Conservation (phyloP, 257 asterid species). For the Solanum tarijense region DNA sequence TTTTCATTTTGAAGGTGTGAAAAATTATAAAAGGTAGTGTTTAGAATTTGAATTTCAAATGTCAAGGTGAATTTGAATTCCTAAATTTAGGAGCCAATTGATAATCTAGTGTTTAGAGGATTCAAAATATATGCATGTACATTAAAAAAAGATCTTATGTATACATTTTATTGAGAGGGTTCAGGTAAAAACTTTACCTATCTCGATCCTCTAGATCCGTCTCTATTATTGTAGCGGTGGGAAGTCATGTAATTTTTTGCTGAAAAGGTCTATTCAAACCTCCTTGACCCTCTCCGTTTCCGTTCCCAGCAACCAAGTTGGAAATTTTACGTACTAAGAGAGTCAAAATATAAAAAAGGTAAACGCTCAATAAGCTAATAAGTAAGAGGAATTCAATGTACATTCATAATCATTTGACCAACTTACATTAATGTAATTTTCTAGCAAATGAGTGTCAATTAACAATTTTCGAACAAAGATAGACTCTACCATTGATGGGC, state of each 20-base stretch:
- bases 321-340: not conserved
- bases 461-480: not conserved
- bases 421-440: not conserved
- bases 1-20: rapidly evolving
- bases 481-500: not conserved
- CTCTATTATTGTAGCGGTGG: not conserved
- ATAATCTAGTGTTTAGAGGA: not conserved
- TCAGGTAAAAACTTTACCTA: not conserved
- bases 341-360: too few species aligned
- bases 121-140: not conserved
- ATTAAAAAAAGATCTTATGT: too few species aligned
- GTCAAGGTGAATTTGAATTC: not conserved
- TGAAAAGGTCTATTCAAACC: not conserved
- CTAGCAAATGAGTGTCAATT: not conserved
- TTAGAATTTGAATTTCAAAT: too few species aligned
- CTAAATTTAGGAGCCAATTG: not conserved
- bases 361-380: not conserved
- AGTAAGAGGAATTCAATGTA: not conserved
- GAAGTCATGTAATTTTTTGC: not conserved
- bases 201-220: not conserved
- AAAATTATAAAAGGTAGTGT: too few species aligned
- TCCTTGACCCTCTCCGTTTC: not conserved
- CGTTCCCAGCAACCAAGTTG: not conserved
- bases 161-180: not conserved
- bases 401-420: not conserved